A percentile compares a stretch with the other conserved stretches of the same genome.
Evolutionary conservation across 768 basidiomycete genomes (phyloP).

Genomic region (Suillus decipiens): DNA sequence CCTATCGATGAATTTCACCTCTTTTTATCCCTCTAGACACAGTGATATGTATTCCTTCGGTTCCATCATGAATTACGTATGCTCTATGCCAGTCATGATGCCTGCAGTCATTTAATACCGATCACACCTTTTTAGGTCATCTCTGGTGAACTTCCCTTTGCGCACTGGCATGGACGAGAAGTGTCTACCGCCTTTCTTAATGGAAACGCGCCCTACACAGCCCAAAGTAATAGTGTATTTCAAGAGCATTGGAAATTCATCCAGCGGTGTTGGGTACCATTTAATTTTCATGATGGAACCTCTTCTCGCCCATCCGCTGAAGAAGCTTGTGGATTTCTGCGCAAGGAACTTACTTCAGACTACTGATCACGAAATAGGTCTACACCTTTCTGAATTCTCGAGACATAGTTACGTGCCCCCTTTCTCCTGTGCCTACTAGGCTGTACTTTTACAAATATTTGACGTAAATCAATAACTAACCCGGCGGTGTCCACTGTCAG

Average conservation of each 20-base stretch:
- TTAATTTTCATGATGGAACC: not conserved
- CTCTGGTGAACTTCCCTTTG: not conserved
- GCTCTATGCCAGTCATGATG: not conserved
- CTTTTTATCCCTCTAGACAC: not conserved
- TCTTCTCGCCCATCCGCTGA: constrained; percentile 3
- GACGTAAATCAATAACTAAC: not conserved
- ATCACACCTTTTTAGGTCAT: constrained; percentile 1
- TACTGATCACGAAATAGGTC: not conserved
- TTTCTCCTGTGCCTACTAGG: not conserved
- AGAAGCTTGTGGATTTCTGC: not conserved
- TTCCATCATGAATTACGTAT: constrained; percentile 5
- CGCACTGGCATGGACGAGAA: too few relatives aligned
- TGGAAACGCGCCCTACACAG: not conserved
- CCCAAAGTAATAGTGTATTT: not conserved
- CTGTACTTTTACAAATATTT: not conserved
- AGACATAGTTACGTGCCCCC: not conserved
- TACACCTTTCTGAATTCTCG: not conserved
- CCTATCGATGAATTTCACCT: not conserved
- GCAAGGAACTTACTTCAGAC: not conserved
- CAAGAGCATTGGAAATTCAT: not conserved
- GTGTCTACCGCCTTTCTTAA: not conserved
- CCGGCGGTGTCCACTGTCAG: not conserved
- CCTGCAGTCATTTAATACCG: not conserved
- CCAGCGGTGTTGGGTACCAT: not conserved
- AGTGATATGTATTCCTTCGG: constrained; percentile 8